Conservation (phyloP, 768 basidiomycete genomes). For the Termitomyces sp. region DNA sequence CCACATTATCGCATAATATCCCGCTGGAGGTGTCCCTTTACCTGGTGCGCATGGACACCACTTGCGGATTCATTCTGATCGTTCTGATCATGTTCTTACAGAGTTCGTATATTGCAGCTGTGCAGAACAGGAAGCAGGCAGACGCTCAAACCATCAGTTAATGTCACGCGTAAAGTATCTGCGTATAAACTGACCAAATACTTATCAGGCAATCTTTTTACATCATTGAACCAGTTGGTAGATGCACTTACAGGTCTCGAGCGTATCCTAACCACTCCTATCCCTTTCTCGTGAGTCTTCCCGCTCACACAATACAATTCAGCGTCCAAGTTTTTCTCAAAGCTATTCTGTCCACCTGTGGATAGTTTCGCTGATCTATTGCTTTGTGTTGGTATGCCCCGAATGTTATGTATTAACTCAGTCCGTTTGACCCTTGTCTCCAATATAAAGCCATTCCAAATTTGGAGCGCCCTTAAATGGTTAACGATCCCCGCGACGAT, state of each 20-base stretch:
- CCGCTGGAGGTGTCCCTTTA: conserved; percentile 70
- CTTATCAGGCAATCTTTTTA: conserved; percentile 38
- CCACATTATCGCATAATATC: conserved; percentile 50
- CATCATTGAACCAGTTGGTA: conserved; percentile 48
- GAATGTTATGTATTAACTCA: neutral
- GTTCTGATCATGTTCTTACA: conserved; percentile 17
- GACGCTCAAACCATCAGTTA: conserved; percentile 61
- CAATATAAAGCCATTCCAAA: conserved; percentile 56
- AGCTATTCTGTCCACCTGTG: conserved; percentile 70
- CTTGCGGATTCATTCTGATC: no score
- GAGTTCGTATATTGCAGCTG: conserved; percentile 62
- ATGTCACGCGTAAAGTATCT: conserved; percentile 17
- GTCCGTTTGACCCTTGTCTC: neutral
- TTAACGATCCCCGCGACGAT: conserved; percentile 61
- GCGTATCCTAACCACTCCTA: conserved; percentile 69
- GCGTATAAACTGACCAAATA: neutral
- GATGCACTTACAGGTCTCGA: conserved; percentile 68
- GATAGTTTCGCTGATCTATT: conserved; percentile 58
- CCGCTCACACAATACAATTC: neutral
- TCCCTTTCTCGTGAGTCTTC: conserved; percentile 61
- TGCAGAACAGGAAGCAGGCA: conserved; percentile 49
- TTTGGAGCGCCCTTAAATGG: conserved; percentile 50
- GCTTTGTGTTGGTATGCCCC: conserved; percentile 46
- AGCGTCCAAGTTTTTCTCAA: neutral
- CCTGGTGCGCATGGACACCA: conserved; percentile 34